These are phyloP conservation scores for Aspergillus biplanus DNA, from an alignment of 495 filamentous ascomycete genomes.

Conservation along the genomic window DNA sequence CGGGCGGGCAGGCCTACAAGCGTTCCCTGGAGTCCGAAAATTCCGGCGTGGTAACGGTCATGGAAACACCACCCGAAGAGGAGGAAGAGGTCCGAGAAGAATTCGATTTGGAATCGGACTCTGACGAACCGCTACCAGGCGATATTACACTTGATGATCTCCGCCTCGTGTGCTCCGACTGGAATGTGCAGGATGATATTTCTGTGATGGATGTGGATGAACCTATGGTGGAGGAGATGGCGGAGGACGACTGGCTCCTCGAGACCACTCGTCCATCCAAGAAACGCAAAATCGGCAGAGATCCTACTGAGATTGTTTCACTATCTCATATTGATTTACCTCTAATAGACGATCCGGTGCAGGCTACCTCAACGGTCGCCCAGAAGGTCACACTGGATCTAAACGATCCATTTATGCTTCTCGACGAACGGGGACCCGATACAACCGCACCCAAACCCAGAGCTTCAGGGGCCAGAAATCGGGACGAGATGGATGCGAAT, in stretches of 20 bases:
- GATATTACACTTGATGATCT: conserved; percentile 76
- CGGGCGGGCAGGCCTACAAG: conserved; percentile 61
- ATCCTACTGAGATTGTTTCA: conserved; percentile 46
- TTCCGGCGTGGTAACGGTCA: conserved; percentile 59
- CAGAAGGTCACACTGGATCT: conserved; percentile 83
- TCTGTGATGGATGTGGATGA: conserved; percentile 36
- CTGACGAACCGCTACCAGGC: conserved; percentile 51
- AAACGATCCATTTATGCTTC: conserved; percentile 84
- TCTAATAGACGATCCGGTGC: conserved; percentile 62
- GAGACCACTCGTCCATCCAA: conserved; percentile 52
- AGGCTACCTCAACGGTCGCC: conserved; percentile 66
- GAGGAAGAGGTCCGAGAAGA: conserved; percentile 62
- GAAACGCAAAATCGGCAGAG: conserved; percentile 50
- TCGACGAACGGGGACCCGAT: conserved; percentile 64
- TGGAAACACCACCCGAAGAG: conserved; percentile 55
- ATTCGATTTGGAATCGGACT: conserved; percentile 62
- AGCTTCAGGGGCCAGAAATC: conserved; percentile 34
- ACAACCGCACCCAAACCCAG: conserved; percentile 48
- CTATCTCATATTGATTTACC: conserved; percentile 52
- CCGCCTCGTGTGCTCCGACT: conserved; percentile 79
- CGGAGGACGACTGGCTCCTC: conserved; percentile 55
- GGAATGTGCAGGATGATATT: conserved; percentile 64
- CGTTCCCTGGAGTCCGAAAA: conserved; percentile 58
- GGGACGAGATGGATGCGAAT: conserved; percentile 46
- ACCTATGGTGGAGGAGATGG: conserved; percentile 38